Conservation (phyloP, 2,329 filamentous ascomycete species). For the Scleromitrula shiraiana region DNA sequence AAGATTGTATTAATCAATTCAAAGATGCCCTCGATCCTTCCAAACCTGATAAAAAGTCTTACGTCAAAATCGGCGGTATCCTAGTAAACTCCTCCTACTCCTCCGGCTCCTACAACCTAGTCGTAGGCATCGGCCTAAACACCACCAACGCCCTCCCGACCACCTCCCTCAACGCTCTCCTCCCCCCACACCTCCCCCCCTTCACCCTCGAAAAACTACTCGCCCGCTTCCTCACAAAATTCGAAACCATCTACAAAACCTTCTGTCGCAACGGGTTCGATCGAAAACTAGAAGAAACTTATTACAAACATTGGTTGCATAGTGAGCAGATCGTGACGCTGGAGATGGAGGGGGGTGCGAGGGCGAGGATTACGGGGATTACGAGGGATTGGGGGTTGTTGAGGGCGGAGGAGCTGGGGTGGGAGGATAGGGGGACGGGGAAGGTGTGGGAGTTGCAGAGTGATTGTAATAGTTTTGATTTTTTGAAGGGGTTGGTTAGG, state of each 20-base stretch:
- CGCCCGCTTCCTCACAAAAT: conserved; percentile 67
- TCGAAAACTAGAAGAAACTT: conserved; percentile 60
- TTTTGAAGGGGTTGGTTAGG: conserved; percentile 80
- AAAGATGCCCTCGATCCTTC: conserved; percentile 58
- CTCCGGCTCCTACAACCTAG: conserved; percentile 69
- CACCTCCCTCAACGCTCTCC: conserved; percentile 72
- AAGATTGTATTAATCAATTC: background rate
- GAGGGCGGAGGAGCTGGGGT: conserved; percentile 72
- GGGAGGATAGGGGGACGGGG: conserved; percentile 65
- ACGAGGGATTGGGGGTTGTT: conserved; percentile 87
- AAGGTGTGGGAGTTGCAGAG: conserved; percentile 80
- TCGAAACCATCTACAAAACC: conserved; percentile 68
- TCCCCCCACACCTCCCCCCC: conserved; percentile 42
- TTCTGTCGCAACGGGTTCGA: conserved; percentile 75
- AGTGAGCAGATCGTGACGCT: conserved; percentile 63
- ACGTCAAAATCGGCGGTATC: conserved; percentile 90
- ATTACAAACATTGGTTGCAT: conserved; percentile 84
- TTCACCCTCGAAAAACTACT: conserved; percentile 74
- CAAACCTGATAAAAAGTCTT: conserved; percentile 41
- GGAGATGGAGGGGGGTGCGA: conserved; percentile 68
- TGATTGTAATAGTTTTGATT: conserved; percentile 98
- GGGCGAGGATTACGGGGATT: conserved; percentile 75
- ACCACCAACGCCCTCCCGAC: conserved; percentile 77
- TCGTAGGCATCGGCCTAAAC: conserved; percentile 84
- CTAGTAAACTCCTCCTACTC: conserved; percentile 82